Evolutionary conservation across 345 rosid genomes (phyloP).

Genomic region (Luvunga scandens): DNA sequence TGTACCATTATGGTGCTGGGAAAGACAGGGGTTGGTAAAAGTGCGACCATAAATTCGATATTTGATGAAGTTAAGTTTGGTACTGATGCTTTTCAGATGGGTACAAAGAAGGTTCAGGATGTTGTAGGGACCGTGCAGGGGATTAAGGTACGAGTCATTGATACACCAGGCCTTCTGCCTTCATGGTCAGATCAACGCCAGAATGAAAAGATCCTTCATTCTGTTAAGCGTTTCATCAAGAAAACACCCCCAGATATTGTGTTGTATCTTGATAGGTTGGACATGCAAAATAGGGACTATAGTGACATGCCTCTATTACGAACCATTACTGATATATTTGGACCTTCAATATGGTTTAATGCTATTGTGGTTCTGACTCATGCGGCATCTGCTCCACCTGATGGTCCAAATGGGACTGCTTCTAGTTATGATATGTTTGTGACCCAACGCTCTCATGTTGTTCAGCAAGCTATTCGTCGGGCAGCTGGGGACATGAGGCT

Average conservation of each 20-base stretch:
- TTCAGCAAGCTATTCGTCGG: conserved; percentile 96
- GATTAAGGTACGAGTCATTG: conserved; percentile 93
- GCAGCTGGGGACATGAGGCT: conserved; percentile 99
- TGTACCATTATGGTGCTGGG: conserved; percentile 99
- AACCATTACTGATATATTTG: conserved; percentile 86
- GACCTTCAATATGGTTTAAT: conserved; percentile 96
- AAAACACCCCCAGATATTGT: conserved; percentile 96
- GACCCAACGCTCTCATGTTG: conserved; percentile 91
- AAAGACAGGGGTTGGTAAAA: conserved; percentile 97
- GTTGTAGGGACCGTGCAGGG: conserved; percentile 96
- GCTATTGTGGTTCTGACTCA: conserved; percentile 98
- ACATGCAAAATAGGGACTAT: conserved; percentile 91
- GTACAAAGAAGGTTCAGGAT: conserved; percentile 94
- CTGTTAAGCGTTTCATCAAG: conserved; percentile 76
- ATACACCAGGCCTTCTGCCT: conserved; percentile 95
- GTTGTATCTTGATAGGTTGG: conserved; percentile 94
- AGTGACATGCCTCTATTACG: conserved; percentile 96
- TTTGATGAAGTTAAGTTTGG: conserved; percentile 85
- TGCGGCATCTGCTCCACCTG: conserved; percentile 99
- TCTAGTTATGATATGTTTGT: conserved; percentile 98
- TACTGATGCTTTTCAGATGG: conserved; percentile 88
- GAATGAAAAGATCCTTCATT: conserved; percentile 84
- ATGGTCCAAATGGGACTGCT: conserved; percentile 93
- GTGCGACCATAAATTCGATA: conserved; percentile 95
- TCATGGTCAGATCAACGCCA: conserved; percentile 93